Conservation (phyloP, 768 basidiomycete species). For the Russula earlei region DNA sequence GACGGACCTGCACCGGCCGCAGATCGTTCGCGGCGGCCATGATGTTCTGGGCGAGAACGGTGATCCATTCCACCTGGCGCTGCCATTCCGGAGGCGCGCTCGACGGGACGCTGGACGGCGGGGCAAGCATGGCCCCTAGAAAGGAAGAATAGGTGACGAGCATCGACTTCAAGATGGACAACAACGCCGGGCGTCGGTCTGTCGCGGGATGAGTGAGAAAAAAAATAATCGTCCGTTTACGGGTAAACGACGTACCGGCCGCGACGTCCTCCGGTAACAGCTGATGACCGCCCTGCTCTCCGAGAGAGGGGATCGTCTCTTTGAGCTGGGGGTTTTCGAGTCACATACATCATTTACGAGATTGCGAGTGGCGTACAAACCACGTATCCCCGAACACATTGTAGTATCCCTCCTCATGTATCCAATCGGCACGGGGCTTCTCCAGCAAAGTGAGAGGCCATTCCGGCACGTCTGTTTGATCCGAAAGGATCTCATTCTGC, state of each 20-base stretch:
- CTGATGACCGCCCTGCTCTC: constrained; percentile 70
- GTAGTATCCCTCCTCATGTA: constrained; percentile 76
- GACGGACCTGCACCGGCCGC: constrained; percentile 70
- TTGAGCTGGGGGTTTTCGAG: constrained; percentile 51
- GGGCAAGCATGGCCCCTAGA: constrained; percentile 53
- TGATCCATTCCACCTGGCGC: constrained; percentile 72
- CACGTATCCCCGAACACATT: constrained; percentile 81
- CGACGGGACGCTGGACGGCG: constrained; percentile 46
- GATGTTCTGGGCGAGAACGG: constrained; percentile 71
- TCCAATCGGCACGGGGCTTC: constrained; percentile 86
- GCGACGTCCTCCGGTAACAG: constrained; percentile 68
- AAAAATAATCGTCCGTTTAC: neutral
- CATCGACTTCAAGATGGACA: constrained; percentile 63
- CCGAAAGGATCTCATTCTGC: constrained; percentile 56
- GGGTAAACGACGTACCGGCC: constrained; percentile 36
- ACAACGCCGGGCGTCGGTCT: constrained; percentile 74
- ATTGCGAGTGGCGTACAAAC: constrained; percentile 50
- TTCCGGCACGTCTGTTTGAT: constrained; percentile 66
- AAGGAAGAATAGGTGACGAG: constrained; percentile 72
- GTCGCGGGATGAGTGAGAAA: neutral
- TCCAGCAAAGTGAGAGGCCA: constrained; percentile 71
- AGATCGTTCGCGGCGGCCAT: constrained; percentile 87
- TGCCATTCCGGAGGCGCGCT: constrained; percentile 57
- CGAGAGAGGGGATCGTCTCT: constrained; percentile 73
- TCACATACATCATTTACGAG: constrained; percentile 2